A percentile compares a stretch with the other conserved stretches of the same genome.
These are phyloP conservation scores for Gloeostereum incarnatum DNA, from an alignment of 768 basidiomycete genomes.

Conservation along the genomic window DNA sequence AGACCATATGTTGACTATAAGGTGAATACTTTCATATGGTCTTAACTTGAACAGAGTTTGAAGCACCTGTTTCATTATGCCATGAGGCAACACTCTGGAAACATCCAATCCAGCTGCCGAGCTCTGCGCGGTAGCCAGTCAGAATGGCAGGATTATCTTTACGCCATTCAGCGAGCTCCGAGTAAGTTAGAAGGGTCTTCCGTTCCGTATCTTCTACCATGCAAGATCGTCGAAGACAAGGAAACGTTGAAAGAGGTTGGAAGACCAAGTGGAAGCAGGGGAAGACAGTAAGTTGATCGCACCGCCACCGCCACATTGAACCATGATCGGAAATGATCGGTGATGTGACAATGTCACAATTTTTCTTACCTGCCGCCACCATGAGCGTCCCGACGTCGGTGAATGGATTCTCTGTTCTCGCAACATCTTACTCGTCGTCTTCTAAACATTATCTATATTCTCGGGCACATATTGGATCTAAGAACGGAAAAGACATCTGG, in stretches of 20 bases:
- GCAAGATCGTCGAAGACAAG: no score
- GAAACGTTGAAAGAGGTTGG: no score
- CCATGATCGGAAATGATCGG: no score
- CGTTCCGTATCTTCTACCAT: no score
- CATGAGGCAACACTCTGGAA: conserved; percentile 1
- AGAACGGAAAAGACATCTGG: conserved; percentile 16
- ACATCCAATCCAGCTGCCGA: conserved; percentile 1
- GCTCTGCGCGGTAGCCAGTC: conserved; percentile 5
- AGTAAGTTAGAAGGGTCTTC: no score
- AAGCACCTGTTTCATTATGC: conserved; percentile 7
- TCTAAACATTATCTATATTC: conserved; percentile 72
- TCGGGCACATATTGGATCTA: conserved; percentile 49
- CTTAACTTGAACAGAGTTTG: background rate
- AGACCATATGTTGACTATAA: conserved; percentile 8
- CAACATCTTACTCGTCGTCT: conserved; percentile 29
- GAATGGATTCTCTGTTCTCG: conserved; percentile 38
- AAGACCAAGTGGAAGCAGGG: no score
- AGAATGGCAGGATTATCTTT: conserved; percentile 6
- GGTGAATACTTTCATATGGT: background rate
- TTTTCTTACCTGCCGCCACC: no score
- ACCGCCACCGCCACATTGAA: no score
- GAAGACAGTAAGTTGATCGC: no score
- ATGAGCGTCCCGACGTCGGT: background rate
- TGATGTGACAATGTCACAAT: no score
- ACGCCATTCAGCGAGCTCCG: conserved; percentile 1